phyloP scores from a whole-genome alignment of 805 yeast genomes.

The Barnettozyma populi region DNA sequence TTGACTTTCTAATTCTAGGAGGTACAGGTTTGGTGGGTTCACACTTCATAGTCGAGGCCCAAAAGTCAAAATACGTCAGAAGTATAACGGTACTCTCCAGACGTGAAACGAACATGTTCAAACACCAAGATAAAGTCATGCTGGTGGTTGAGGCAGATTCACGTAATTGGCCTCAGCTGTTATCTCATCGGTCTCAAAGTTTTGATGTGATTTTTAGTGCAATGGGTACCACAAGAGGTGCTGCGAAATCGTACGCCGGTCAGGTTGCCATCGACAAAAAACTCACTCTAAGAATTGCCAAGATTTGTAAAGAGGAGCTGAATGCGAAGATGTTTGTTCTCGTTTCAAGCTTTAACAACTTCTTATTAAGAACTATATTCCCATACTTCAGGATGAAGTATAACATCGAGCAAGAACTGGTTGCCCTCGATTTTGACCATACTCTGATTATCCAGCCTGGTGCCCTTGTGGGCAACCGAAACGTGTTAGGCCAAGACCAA shows the following conservation, averaged over 20 bases:
- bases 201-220: conserved; percentile 45
- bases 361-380: conserved; percentile 39
- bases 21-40: conserved; percentile 22
- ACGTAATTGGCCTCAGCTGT: conserved; percentile 42
- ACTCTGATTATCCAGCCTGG: conserved; percentile 79
- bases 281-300: conserved; percentile 56
- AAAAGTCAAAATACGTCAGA: conserved; percentile 7
- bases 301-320: conserved; percentile 52
- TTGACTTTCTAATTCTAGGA: conserved; percentile 15
- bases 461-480: conserved; percentile 32
- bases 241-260: conserved; percentile 61
- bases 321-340: conserved; percentile 62
- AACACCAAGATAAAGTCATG: conserved; percentile 27
- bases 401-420: conserved; percentile 59
- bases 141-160: conserved; percentile 41
- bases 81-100: conserved; percentile 11
- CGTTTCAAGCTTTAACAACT: conserved; percentile 59
- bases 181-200: conserved; percentile 15
- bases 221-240: conserved; percentile 65
- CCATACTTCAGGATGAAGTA: conserved; percentile 66
- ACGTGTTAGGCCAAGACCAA: conserved; percentile 1
- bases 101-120: conserved; percentile 4
- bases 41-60: conserved; percentile 13
- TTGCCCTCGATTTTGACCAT: conserved; percentile 52
- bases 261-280: conserved; percentile 70